Conservation (phyloP, 352 stramenopile genomes). For the Salisapilia sapeloensis region DNA sequence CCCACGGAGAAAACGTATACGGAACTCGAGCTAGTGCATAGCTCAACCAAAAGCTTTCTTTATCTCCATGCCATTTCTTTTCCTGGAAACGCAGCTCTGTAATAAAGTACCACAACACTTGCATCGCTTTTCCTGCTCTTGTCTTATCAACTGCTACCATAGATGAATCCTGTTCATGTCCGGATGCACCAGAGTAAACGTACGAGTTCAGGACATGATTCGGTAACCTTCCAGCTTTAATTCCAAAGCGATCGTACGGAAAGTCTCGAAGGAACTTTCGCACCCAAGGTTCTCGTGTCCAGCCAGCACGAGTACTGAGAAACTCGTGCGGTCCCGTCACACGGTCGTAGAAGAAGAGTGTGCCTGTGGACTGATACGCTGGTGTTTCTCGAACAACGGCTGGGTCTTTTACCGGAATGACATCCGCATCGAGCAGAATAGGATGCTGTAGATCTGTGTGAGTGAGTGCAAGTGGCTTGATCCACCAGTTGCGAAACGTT, state of each 20-base stretch:
- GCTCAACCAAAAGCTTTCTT: constrained; percentile 24
- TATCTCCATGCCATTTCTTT: constrained; percentile 14
- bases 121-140: constrained; percentile 7
- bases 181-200: constrained; percentile 20
- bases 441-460: constrained; percentile 26
- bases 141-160: constrained; percentile 8
- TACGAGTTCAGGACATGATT: constrained; percentile 20
- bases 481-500: constrained; percentile 18
- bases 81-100: constrained; percentile 12
- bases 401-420: constrained; percentile 24
- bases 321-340: constrained; percentile 29
- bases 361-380: constrained; percentile 22
- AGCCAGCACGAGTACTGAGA: constrained; percentile 5
- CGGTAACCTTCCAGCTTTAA: neutral
- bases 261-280: no score
- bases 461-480: constrained; percentile 24
- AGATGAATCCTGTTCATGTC: constrained; percentile 18
- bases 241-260: constrained; percentile 5
- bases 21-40: constrained; percentile 14
- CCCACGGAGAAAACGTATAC: constrained; percentile 26
- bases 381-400: constrained; percentile 13
- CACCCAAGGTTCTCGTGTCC: constrained; percentile 3
- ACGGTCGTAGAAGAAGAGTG: constrained; percentile 51
- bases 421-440: constrained; percentile 36
- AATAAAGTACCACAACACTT: constrained; percentile 16